Conservation (phyloP, 2,329 filamentous ascomycete species). For the Epichloe amarillans region DNA sequence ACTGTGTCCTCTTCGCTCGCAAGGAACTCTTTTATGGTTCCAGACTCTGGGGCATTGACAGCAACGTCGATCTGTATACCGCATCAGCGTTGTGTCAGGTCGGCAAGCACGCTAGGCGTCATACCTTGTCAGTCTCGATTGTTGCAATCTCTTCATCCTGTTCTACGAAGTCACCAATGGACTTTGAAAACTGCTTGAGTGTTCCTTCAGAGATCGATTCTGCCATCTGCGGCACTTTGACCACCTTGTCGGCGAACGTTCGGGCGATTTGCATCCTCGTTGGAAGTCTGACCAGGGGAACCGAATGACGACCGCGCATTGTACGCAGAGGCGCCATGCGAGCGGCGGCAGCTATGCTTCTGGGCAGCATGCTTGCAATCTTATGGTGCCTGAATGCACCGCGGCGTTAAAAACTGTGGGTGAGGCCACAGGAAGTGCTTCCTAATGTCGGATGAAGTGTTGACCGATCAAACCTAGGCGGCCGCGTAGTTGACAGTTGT, state of each 20-base stretch:
- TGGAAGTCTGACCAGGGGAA: conserved; percentile 28
- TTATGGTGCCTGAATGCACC: not conserved
- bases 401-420: no score
- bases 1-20: conserved; percentile 93
- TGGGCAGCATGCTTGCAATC: conserved; percentile 26
- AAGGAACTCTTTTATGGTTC: conserved; percentile 82
- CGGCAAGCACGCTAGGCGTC: conserved; percentile 2
- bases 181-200: conserved; percentile 85
- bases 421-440: no score
- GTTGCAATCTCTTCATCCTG: conserved; percentile 96
- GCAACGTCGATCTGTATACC: conserved; percentile 73
- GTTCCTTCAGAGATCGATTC: conserved; percentile 98
- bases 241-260: conserved; percentile 62
- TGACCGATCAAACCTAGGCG: no score
- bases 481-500: no score
- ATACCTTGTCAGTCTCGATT: conserved; percentile 96
- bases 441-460: no score
- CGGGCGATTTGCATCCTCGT: conserved; percentile 42
- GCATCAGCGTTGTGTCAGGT: not conserved
- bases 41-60: conserved; percentile 84
- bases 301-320: conserved; percentile 11
- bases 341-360: conserved; percentile 28
- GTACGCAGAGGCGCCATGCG: conserved; percentile 31
- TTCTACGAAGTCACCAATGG: conserved; percentile 87
- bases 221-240: conserved; percentile 96